These are phyloP conservation scores for Hydrangea macrophylla DNA, from an alignment of 148 eudicot genomes.

Conservation along the genomic window DNA sequence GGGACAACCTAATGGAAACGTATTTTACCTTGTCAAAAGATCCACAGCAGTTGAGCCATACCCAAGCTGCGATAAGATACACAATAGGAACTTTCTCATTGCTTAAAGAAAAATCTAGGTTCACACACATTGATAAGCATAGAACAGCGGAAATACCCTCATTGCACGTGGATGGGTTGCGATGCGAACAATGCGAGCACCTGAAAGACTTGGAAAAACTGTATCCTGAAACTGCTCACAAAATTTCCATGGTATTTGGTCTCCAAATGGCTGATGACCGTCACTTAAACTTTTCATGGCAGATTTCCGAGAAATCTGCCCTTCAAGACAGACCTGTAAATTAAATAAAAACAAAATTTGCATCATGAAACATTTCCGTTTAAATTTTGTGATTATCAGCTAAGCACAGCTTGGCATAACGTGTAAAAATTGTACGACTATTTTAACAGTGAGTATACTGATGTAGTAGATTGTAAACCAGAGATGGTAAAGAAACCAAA, in stretches of 20 bases:
- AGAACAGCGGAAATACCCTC: slow-evolving; percentile 50
- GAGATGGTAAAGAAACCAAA: background rate
- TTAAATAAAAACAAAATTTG: background rate
- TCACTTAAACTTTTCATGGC: slow-evolving; percentile 70
- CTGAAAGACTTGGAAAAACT: slow-evolving; percentile 83
- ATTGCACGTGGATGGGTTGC: slow-evolving; percentile 99
- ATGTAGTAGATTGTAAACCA: background rate
- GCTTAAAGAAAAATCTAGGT: background rate
- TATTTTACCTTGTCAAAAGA: slow-evolving; percentile 63
- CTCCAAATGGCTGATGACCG: slow-evolving; percentile 80
- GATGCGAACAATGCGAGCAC: slow-evolving; percentile 92
- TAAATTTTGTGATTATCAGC: too few species aligned
- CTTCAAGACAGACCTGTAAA: slow-evolving; percentile 82
- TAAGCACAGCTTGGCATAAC: too few species aligned
- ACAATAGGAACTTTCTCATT: background rate
- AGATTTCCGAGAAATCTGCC: slow-evolving; percentile 78
- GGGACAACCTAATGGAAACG: background rate
- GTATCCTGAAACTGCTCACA: slow-evolving; percentile 75
- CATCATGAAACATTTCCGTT: background rate
- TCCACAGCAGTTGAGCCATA: slow-evolving; percentile 91
- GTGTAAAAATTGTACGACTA: too few species aligned
- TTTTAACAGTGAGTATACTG: background rate
- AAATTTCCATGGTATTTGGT: slow-evolving; percentile 98
- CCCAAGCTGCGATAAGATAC: slow-evolving; percentile 71
- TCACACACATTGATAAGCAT: background rate